Percentiles rank a stretch among this genome's conserved stretches.
Evolutionary conservation across 495 filamentous ascomycete genomes (phyloP).

Genomic region (Penicillium lagena): DNA sequence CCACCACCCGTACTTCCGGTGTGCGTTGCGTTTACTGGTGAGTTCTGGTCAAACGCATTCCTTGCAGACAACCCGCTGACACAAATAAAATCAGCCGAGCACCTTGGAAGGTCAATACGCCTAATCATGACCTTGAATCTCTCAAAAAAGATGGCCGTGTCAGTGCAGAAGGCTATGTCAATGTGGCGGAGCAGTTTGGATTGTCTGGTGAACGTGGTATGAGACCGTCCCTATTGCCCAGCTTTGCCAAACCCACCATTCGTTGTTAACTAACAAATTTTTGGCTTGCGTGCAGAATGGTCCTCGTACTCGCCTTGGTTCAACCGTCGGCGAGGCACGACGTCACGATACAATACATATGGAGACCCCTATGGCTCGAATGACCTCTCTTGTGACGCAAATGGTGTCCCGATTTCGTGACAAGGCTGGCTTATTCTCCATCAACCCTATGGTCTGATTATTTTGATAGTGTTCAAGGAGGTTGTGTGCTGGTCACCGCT

Average conservation of each 20-base stretch:
- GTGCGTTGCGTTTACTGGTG: constrained; percentile 65
- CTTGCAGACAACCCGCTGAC: too few species aligned
- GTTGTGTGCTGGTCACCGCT: too few species aligned
- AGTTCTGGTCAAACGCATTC: constrained; percentile 1
- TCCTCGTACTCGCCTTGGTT: constrained; percentile 37
- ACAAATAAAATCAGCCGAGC: constrained; percentile 37
- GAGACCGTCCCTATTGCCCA: constrained; percentile 20
- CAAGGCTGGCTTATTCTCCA: neutral
- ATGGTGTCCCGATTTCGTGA: neutral
- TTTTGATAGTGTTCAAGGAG: too few species aligned
- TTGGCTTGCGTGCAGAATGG: constrained; percentile 19
- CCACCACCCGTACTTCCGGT: constrained; percentile 41
- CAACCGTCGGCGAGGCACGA: constrained; percentile 23
- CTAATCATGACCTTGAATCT: constrained; percentile 34
- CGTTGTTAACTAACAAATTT: neutral
- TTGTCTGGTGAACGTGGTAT: constrained; percentile 50
- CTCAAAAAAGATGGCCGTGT: constrained; percentile 30
- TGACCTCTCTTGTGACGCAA: too few species aligned
- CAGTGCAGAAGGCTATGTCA: constrained; percentile 58
- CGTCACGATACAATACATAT: too few species aligned
- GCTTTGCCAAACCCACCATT: constrained; percentile 4
- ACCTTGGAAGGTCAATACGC: constrained; percentile 52
- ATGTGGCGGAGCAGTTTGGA: constrained; percentile 57
- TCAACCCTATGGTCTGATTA: too few species aligned
- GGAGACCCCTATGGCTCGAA: too few species aligned